phyloP scores from a whole-genome alignment of 768 basidiomycete species.

The Agaricus subrufescens region DNA sequence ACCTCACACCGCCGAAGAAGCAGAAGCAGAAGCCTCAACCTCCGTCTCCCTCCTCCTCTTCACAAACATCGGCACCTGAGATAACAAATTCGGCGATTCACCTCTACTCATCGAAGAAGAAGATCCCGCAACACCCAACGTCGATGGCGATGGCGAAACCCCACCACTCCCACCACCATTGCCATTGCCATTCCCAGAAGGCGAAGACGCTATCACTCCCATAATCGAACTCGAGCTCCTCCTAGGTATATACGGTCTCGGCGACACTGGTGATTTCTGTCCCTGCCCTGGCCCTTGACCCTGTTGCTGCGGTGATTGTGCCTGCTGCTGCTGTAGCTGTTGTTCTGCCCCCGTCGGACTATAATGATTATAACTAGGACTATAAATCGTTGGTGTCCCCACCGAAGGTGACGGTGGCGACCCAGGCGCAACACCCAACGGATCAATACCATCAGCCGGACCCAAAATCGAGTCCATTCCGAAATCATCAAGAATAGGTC shows the following conservation, averaged over 20 bases:
- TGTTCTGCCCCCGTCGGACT: neutral
- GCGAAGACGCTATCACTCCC: conserved; percentile 31
- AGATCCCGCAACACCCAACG: too few relatives aligned
- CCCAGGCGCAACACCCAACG: conserved; percentile 9
- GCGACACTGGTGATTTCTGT: conserved; percentile 39
- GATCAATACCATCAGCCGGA: conserved; percentile 7
- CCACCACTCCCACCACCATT: neutral
- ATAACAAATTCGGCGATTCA: conserved; percentile 6
- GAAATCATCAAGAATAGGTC: conserved; percentile 62
- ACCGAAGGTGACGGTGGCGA: conserved; percentile 23
- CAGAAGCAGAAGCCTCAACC: too few relatives aligned
- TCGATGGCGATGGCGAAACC: neutral
- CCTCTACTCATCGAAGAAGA: neutral
- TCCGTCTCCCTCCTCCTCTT: conserved; percentile 1
- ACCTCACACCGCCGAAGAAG: too few relatives aligned
- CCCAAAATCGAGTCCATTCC: conserved; percentile 33
- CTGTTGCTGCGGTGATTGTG: too few relatives aligned
- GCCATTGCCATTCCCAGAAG: neutral
- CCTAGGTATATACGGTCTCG: conserved; percentile 59
- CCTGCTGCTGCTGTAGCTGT: too few relatives aligned
- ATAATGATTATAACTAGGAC: neutral
- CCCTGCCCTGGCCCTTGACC: conserved; percentile 11
- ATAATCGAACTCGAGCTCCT: conserved; percentile 35
- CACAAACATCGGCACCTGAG: conserved; percentile 9
- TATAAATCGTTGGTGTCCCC: conserved; percentile 9